These are phyloP conservation scores for Kwoniella dendrophila DNA, from an alignment of 768 basidiomycete species.

Conservation along the genomic window DNA sequence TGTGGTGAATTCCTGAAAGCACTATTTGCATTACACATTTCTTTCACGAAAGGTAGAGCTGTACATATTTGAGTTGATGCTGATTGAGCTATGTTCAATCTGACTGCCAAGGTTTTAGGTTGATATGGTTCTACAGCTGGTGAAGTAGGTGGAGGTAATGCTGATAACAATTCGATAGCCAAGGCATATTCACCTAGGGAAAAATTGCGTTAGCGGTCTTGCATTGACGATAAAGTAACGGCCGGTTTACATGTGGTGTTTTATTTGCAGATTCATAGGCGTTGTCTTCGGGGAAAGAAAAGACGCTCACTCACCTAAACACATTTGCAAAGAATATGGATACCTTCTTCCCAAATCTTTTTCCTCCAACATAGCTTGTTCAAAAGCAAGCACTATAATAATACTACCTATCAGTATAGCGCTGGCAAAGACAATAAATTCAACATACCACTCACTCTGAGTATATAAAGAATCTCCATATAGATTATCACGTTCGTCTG, in stretches of 20 bases:
- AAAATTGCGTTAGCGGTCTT: neutral
- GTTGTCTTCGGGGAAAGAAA: neutral
- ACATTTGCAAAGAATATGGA: conserved; percentile 22
- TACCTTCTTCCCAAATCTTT: neutral
- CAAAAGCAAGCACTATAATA: conserved; percentile 13
- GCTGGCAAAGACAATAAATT: neutral
- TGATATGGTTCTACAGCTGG: neutral
- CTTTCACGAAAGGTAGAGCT: neutral
- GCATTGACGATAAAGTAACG: no score
- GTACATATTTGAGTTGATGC: conserved; percentile 6
- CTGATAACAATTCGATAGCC: conserved; percentile 1
- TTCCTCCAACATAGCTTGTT: conserved; percentile 12
- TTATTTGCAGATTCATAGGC: neutral
- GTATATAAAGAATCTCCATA: neutral
- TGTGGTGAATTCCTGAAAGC: neutral
- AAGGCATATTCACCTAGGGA: conserved; percentile 8
- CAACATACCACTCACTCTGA: neutral
- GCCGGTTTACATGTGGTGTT: no score
- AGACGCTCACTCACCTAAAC: conserved; percentile 6
- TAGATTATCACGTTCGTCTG: neutral
- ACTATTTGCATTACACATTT: conserved; percentile 1
- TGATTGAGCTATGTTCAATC: conserved; percentile 14
- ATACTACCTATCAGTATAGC: no score
- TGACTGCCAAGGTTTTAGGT: conserved; percentile 17
- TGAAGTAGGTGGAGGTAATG: conserved; percentile 11